Evolutionary conservation across 2,329 filamentous ascomycete genomes (phyloP).

Genomic region (Emmonsiellopsis sp.): DNA sequence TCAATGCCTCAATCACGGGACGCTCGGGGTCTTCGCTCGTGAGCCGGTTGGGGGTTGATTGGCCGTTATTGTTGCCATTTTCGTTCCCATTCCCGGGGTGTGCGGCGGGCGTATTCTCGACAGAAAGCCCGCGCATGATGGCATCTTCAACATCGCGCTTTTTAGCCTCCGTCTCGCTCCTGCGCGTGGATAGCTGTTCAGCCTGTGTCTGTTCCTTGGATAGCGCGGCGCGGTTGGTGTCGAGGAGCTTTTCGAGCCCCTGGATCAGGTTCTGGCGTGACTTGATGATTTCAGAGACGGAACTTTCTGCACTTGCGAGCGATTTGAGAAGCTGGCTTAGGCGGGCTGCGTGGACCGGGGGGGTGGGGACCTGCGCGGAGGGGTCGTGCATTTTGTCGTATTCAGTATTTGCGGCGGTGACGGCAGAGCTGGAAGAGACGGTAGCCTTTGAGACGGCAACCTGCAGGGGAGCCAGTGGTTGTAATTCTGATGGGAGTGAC

Average conservation of each 20-base stretch:
- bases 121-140: slow-evolving; percentile 75
- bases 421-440: slow-evolving; percentile 54
- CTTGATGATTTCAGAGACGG: slow-evolving; percentile 81
- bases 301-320: slow-evolving; percentile 77
- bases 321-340: slow-evolving; percentile 84
- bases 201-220: slow-evolving; percentile 58
- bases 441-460: slow-evolving; percentile 64
- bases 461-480: slow-evolving; percentile 64
- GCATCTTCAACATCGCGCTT: slow-evolving; percentile 83
- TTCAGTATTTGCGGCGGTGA: slow-evolving; percentile 66
- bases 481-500: slow-evolving; percentile 64
- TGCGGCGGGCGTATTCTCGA: slow-evolving; percentile 44
- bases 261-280: slow-evolving; percentile 68
- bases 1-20: slow-evolving; percentile 77
- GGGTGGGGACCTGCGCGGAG: slow-evolving; percentile 57
- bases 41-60: slow-evolving; percentile 12
- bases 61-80: slow-evolving; percentile 13
- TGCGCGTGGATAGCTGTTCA: slow-evolving; percentile 56
- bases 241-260: slow-evolving; percentile 72
- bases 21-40: slow-evolving; percentile 51
- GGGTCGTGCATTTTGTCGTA: slow-evolving; percentile 76
- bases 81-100: slow-evolving; percentile 23
- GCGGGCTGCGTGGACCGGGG: slow-evolving; percentile 84
- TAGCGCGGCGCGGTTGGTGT: slow-evolving; percentile 60
- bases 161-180: slow-evolving; percentile 64